Percentiles rank a stretch among this genome's conserved stretches.
phyloP scores from a whole-genome alignment of 2,329 filamentous ascomycete species.

The Biscogniauxia marginata region DNA sequence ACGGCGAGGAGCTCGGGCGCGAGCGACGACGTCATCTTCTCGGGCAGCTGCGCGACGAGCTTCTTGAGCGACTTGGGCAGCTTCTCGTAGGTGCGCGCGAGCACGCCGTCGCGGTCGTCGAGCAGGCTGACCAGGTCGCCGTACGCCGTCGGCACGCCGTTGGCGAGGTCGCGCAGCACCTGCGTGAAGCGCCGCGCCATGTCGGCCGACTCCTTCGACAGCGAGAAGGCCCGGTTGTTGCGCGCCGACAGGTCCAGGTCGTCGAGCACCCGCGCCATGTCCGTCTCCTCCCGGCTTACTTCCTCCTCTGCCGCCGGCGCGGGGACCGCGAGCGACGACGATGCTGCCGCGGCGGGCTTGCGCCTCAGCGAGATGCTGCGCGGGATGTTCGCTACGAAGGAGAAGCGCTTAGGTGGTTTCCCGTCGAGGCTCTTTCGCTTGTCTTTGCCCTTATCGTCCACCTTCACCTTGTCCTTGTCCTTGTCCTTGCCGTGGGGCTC shows the following conservation, averaged over 20 bases:
- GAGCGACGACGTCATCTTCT: conserved; percentile 73
- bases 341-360: conserved; percentile 23
- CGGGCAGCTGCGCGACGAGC: conserved; percentile 78
- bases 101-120: conserved; percentile 59
- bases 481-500: conserved; percentile 28
- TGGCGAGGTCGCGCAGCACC: conserved; percentile 87
- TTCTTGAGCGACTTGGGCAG: conserved; percentile 81
- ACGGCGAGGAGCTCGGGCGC: conserved; percentile 81
- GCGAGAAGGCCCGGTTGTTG: conserved; percentile 81
- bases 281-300: conserved; percentile 54
- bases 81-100: conserved; percentile 60
- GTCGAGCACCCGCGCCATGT: conserved; percentile 77
- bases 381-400: conserved; percentile 35
- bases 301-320: conserved; percentile 42
- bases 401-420: conserved; percentile 36
- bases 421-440: too few species aligned
- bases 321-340: conserved; percentile 21
- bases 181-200: conserved; percentile 82
- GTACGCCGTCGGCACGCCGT: conserved; percentile 91
- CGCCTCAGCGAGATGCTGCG: conserved; percentile 31
- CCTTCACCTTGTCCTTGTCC: conserved; percentile 28
- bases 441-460: conserved; percentile 3
- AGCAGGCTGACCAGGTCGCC: conserved; percentile 71
- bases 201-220: conserved; percentile 81
- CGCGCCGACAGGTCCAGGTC: conserved; percentile 77